Evolutionary conservation across 2,329 filamentous ascomycete species (phyloP).

Genomic region (Fusarium veterinarium): DNA sequence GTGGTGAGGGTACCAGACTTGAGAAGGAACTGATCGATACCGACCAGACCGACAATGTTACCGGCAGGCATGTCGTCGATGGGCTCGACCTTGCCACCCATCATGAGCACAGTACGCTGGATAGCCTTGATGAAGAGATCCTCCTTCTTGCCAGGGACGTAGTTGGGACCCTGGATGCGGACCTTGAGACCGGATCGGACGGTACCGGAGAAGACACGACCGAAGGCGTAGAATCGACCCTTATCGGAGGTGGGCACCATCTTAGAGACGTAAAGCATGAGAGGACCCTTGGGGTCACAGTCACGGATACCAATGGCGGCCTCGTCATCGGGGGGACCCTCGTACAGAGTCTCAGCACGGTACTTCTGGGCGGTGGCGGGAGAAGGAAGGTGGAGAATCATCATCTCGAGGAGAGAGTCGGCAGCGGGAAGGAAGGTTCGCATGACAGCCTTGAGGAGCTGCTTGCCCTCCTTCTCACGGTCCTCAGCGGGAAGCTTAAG

Average conservation of each 20-base stretch:
- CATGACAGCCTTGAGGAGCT: conserved; percentile 98
- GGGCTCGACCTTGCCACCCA: conserved; percentile 98
- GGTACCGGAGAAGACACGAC: conserved; percentile 99
- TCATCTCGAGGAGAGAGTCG: conserved; percentile 99
- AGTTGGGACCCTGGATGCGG: conserved; percentile 99
- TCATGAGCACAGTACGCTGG: conserved; percentile 99
- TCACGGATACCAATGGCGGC: conserved; percentile 96
- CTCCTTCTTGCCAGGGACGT: conserved; percentile 97
- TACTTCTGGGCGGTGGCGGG: conserved; percentile 96
- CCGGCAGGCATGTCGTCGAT: conserved; percentile 99
- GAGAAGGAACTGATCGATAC: conserved; percentile 99
- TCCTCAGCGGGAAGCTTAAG: conserved; percentile 91
- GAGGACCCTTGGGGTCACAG: conserved; percentile 96
- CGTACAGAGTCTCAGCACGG: conserved; percentile 98
- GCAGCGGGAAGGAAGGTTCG: conserved; percentile 98
- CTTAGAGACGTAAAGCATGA: conserved; percentile 99
- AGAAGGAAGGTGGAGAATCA: conserved; percentile 98
- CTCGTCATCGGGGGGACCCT: conserved; percentile 94
- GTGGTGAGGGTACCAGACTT: conserved; percentile 99
- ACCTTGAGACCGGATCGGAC: conserved; percentile 98
- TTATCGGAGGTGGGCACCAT: conserved; percentile 99
- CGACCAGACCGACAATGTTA: conserved; percentile 99
- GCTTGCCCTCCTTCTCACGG: conserved; percentile 95
- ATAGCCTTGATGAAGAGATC: conserved; percentile 99
- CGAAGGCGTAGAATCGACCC: conserved; percentile 99